Conservation (phyloP, 169 alveolate species). For the Plasmodium reichenowi region DNA sequence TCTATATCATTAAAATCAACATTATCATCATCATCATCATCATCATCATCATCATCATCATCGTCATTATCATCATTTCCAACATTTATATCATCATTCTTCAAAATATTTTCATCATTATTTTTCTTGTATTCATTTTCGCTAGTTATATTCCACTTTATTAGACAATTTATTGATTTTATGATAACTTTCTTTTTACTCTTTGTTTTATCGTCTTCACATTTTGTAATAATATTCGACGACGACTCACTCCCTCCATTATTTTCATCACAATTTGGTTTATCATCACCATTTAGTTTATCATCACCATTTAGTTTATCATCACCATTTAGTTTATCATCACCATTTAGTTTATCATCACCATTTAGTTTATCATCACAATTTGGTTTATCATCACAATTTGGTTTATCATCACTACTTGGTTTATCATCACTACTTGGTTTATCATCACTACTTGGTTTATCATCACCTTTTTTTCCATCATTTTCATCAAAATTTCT, state of each 20-base stretch:
- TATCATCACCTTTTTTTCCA: not conserved
- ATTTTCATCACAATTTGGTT: too few species aligned
- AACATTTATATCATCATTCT: not conserved
- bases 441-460: not conserved
- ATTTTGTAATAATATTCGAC: not conserved
- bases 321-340: not conserved
- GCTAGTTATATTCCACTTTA: conserved; percentile 43
- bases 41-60: conserved; percentile 8
- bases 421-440: not conserved
- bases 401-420: not conserved
- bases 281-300: not conserved
- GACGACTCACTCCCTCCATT: too few species aligned
- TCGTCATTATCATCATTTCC: not conserved
- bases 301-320: not conserved
- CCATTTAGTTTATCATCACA: not conserved
- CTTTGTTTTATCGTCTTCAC: not conserved
- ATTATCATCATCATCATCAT: conserved; percentile 8
- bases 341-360: conserved; percentile 3
- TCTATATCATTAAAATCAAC: conserved; percentile 4
- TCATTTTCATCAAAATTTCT: not conserved
- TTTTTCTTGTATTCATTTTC: conserved; percentile 23
- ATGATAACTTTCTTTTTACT: conserved; percentile 1
- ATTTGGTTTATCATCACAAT: not conserved
- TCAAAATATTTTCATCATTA: conserved; percentile 1
- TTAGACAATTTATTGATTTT: conserved; percentile 54